Conservation (phyloP, 1,284 basidiomycete species). For the Fomes fomentarius region DNA sequence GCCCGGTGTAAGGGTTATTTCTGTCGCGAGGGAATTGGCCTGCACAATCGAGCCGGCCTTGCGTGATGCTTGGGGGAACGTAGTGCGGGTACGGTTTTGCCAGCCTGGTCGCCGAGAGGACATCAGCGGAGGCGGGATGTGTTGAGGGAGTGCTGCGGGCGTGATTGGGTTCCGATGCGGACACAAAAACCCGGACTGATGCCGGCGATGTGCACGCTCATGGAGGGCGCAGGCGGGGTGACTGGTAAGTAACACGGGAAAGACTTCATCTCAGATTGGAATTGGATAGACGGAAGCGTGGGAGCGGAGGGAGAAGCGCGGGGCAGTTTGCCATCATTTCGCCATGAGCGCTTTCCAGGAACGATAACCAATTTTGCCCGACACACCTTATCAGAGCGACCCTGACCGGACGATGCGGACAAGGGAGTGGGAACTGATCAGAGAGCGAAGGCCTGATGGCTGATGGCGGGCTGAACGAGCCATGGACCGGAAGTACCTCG, state of each 20-base stretch:
- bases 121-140: constrained; percentile 12
- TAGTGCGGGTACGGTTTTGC: constrained; percentile 9
- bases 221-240: neutral
- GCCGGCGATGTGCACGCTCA: neutral
- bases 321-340: constrained; percentile 6
- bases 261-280: constrained; percentile 15
- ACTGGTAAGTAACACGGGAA: neutral
- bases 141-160: constrained; percentile 14
- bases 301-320: constrained; percentile 5
- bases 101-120: neutral
- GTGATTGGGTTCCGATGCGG: constrained; percentile 16
- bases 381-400: constrained; percentile 30
- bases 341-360: constrained; percentile 17
- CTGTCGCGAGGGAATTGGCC: neutral
- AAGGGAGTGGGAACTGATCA: constrained; percentile 15
- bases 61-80: constrained; percentile 7
- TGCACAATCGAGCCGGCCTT: neutral
- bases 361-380: constrained; percentile 21
- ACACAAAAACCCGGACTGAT: neutral
- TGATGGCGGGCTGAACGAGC: constrained; percentile 8
- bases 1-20: constrained; percentile 3
- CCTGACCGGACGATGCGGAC: constrained; percentile 16
- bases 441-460: constrained; percentile 6
- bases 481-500: neutral
- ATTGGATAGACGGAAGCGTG: neutral